Conservation (phyloP, 179 eudicot species). For the Beta corolliflora region DNA sequence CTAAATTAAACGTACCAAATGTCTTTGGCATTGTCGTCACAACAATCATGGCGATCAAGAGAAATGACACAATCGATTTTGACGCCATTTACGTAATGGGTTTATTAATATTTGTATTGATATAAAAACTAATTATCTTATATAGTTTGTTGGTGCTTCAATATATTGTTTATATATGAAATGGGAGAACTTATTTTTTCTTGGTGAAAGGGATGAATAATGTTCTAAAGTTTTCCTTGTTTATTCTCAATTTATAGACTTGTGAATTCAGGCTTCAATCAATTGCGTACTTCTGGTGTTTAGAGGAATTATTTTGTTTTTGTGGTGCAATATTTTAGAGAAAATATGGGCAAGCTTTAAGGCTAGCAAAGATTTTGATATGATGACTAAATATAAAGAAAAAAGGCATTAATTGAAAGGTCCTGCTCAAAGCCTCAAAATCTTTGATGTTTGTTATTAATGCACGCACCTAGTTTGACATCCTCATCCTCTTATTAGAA, state of each 20-base stretch:
- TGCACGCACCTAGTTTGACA: no score
- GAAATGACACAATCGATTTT: neutral
- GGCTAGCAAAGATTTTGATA: neutral
- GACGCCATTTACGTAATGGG: neutral
- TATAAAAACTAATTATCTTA: neutral
- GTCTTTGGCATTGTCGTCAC: neutral
- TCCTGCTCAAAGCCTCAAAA: no score
- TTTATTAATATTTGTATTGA: neutral
- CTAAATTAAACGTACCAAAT: neutral
- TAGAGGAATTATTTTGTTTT: no score
- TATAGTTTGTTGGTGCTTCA: neutral
- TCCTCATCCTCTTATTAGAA: no score
- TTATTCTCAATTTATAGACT: neutral
- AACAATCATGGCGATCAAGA: neutral
- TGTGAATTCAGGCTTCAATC: neutral
- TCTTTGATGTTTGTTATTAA: no score
- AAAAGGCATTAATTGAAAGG: no score
- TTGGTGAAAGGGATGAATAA: no score
- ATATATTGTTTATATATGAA: no score
- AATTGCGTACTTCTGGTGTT: no score
- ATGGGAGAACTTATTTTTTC: no score
- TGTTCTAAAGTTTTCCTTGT: neutral
- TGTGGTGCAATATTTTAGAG: neutral
- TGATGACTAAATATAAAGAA: neutral
- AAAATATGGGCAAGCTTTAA: neutral